These are phyloP conservation scores for Blastobotrys illinoisensis DNA, from an alignment of 1,139 yeast genomes.

Conservation along the genomic window DNA sequence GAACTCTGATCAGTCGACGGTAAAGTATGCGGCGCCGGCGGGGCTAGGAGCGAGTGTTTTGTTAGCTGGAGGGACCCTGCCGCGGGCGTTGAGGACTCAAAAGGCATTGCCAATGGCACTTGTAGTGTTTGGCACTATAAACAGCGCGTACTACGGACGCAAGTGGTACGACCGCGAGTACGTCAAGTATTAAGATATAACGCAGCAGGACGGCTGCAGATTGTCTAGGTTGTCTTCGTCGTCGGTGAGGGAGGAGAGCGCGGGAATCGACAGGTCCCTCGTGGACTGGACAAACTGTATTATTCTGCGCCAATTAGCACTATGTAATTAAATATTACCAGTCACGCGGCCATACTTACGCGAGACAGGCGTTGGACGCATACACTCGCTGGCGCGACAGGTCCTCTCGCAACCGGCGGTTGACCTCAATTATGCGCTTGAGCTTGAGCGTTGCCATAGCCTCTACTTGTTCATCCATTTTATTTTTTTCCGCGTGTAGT, in stretches of 20 bases:
- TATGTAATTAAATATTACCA: background rate
- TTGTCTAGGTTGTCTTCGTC: conserved; percentile 14
- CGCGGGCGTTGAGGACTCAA: conserved; percentile 56
- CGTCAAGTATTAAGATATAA: conserved; percentile 2
- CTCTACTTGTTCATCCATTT: conserved; percentile 20
- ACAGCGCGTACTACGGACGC: conserved; percentile 63
- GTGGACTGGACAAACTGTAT: conserved; percentile 18
- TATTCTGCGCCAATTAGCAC: conserved; percentile 8
- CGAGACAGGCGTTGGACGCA: conserved; percentile 61
- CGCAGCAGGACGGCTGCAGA: background rate
- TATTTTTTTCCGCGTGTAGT: background rate
- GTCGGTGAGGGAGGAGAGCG: conserved; percentile 18
- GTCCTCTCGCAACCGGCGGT: conserved; percentile 49
- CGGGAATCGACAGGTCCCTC: conserved; percentile 18
- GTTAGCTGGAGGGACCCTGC: conserved; percentile 51
- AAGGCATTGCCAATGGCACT: conserved; percentile 75
- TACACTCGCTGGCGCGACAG: conserved; percentile 56
- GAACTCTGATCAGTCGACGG: background rate
- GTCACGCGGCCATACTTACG: conserved; percentile 13
- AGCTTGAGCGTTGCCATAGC: conserved; percentile 42
- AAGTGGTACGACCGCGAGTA: conserved; percentile 51
- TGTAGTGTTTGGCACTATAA: conserved; percentile 56
- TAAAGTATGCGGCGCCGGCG: background rate
- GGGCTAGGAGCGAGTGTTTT: background rate
- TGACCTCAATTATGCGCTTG: conserved; percentile 58